phyloP scores from a whole-genome alignment of 352 stramenopile species.

The Globisporangium acanthophoron region DNA sequence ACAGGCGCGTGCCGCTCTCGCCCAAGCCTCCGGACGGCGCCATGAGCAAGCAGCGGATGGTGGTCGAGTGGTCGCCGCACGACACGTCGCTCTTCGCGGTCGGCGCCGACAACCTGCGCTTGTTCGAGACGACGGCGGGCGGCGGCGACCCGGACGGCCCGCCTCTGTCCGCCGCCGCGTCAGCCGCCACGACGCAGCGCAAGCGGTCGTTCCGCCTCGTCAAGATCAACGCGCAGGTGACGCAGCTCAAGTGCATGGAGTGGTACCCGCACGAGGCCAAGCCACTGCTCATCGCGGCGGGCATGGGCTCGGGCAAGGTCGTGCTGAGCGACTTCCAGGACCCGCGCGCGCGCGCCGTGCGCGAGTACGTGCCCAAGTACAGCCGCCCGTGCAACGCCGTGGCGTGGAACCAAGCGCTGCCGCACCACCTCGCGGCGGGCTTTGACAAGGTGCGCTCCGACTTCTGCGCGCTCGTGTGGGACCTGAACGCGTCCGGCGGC shows the following conservation, averaged over 20 bases:
- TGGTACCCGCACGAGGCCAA: conserved; percentile 79
- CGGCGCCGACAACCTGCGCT: conserved; percentile 70
- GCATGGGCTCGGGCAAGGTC: conserved; percentile 73
- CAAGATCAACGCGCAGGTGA: conserved; percentile 71
- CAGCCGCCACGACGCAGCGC: conserved; percentile 54
- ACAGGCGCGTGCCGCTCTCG: not conserved
- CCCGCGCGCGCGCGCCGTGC: conserved; percentile 47
- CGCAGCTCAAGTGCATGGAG: conserved; percentile 80
- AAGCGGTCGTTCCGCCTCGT: conserved; percentile 80
- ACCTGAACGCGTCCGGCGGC: conserved; percentile 49
- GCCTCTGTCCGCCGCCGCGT: not conserved
- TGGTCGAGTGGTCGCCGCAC: conserved; percentile 83
- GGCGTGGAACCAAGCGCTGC: conserved; percentile 70
- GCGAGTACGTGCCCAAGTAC: conserved; percentile 80
- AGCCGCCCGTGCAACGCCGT: conserved; percentile 78
- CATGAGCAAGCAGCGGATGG: conserved; percentile 67
- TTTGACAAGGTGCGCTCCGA: conserved; percentile 87
- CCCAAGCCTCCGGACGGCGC: not conserved
- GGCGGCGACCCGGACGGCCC: not conserved
- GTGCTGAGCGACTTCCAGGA: conserved; percentile 81
- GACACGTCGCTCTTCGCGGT: conserved; percentile 80
- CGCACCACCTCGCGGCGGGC: conserved; percentile 72
- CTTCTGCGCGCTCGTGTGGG: conserved; percentile 83
- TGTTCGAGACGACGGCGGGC: conserved; percentile 60
- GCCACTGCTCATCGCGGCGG: conserved; percentile 67